Conservation (phyloP, 2,329 filamentous ascomycete genomes). For the Onygenales sp. region DNA sequence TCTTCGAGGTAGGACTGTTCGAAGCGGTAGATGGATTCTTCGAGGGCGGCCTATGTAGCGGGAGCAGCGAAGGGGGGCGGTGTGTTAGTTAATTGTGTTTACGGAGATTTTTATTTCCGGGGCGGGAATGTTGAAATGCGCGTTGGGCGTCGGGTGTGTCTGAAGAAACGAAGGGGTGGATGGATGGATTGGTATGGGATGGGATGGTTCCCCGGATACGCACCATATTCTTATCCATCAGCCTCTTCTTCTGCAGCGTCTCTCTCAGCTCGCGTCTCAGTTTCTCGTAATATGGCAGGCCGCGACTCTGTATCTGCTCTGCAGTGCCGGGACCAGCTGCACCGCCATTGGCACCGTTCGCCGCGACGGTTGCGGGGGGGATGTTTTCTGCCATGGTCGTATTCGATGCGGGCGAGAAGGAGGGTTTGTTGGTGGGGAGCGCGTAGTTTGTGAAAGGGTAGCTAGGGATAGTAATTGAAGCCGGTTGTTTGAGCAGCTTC, state of each 20-base stretch:
- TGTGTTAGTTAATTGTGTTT: not conserved
- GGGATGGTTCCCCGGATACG: slow-evolving; percentile 12
- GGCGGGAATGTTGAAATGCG: not conserved
- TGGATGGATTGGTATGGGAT: not conserved
- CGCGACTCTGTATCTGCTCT: slow-evolving; percentile 28
- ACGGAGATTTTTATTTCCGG: no score
- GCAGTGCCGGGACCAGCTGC: slow-evolving; percentile 2
- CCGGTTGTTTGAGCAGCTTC: no score
- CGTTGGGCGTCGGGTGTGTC: not conserved
- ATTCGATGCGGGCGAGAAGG: no score
- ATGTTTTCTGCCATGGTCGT: slow-evolving; percentile 32
- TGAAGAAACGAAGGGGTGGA: not conserved
- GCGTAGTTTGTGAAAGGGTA: no score
- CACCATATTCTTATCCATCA: slow-evolving; percentile 53
- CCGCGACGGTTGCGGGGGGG: slow-evolving; percentile 16
- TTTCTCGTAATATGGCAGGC: slow-evolving; percentile 62
- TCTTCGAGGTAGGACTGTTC: slow-evolving; percentile 87
- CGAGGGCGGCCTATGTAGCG: slow-evolving; percentile 44
- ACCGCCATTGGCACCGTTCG: slow-evolving; percentile 12
- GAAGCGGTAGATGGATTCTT: slow-evolving; percentile 74
- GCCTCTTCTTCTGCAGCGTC: slow-evolving; percentile 55
- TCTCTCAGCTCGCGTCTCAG: slow-evolving; percentile 58
- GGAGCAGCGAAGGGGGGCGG: not conserved
- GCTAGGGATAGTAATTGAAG: no score
- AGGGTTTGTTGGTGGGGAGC: no score